Base-by-base conservation (phyloP, 345 rosid species). In the Gossypium raimondii region DNA sequence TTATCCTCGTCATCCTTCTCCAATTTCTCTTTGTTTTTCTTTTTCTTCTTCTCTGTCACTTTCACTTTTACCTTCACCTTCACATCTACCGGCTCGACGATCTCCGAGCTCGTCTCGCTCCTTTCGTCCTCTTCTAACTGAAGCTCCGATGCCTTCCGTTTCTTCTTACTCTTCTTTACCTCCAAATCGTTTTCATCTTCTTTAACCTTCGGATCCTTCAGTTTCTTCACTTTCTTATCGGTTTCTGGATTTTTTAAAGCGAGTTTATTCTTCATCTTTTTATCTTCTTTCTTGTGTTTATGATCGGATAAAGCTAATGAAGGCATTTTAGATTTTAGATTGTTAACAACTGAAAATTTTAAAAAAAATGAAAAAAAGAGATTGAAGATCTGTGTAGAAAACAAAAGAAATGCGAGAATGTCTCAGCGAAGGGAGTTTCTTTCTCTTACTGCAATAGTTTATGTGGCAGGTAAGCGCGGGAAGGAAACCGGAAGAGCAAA, bases 201-300 rank as follows among this genome's bases (percentile, higher is more conserved):
- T 17, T 79, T 78, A 10, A 73, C 12, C 81, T 81, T 82, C 2
- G 67, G 22, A 25, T 78, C 82, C 29, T 83, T 89, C 62, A 80
- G 79, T 67, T 59, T 82, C 84, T 87, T 75, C 14, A 43, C 82
- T 85, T 88, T 91, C 4, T 83, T 81, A 24, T 84, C 87, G 0
- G 55, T 59, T 44, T 86, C 88, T 29, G 74, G 73, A 44, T 81
- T 72, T 27, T 82, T 87, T 6, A 82, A 67, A 38, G 78, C 81
- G 51, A 83, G 65, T 76, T 79, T 91, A 84, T 34, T 34, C 41
- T 34, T 34, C 41, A 34, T 34, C 7, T 5, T 34, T 34, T 34
- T 34, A 34, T 34, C 7, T 34, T 34, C 41, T 34, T 34, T 34
- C 1, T 34, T 34, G 7, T 34, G 41, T 34, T 34, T 34, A 5